Evolutionary conservation across 768 basidiomycete genomes (phyloP).

Genomic region (Candolleomyces eurysporus): DNA sequence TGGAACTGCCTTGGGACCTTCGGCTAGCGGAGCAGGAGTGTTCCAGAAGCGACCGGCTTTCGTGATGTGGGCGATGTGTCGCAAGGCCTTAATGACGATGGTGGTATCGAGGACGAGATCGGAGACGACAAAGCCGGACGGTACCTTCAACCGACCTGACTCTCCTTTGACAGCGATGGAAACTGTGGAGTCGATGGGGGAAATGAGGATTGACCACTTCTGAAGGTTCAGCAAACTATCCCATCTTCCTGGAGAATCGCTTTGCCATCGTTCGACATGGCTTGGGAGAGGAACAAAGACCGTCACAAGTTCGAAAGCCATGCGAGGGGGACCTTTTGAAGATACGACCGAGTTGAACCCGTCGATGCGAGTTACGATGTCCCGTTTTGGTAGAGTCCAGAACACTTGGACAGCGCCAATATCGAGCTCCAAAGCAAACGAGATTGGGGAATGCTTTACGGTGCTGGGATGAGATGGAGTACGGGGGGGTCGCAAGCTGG

Average conservation of each 20-base stretch:
- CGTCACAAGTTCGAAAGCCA: constrained; percentile 41
- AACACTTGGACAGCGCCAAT: constrained; percentile 44
- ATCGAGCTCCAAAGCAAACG: constrained; percentile 15
- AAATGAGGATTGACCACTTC: constrained; percentile 43
- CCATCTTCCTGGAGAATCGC: constrained; percentile 49
- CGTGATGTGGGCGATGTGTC: constrained; percentile 63
- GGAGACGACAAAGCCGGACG: constrained; percentile 72
- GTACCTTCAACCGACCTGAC: constrained; percentile 73
- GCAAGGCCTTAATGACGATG: constrained; percentile 68
- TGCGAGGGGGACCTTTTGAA: constrained; percentile 25
- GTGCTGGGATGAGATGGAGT: constrained; percentile 6
- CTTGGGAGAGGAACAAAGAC: constrained; percentile 58
- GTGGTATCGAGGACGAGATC: constrained; percentile 72
- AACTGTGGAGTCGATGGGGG: constrained; percentile 27
- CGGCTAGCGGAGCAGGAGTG: constrained; percentile 63
- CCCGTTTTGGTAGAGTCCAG: constrained; percentile 47
- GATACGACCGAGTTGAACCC: constrained; percentile 26
- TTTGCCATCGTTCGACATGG: constrained; percentile 32
- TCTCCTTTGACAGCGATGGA: constrained; percentile 55
- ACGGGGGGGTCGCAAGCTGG: constrained; percentile 30
- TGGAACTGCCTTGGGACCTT: constrained; percentile 72
- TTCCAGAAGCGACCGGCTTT: constrained; percentile 47
- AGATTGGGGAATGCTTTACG: not conserved
- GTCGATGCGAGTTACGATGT: constrained; percentile 43
- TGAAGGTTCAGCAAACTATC: constrained; percentile 69